These are phyloP conservation scores for Coemansia sp. DNA, from an alignment of 192 early-diverging fungal species.

Conservation along the genomic window DNA sequence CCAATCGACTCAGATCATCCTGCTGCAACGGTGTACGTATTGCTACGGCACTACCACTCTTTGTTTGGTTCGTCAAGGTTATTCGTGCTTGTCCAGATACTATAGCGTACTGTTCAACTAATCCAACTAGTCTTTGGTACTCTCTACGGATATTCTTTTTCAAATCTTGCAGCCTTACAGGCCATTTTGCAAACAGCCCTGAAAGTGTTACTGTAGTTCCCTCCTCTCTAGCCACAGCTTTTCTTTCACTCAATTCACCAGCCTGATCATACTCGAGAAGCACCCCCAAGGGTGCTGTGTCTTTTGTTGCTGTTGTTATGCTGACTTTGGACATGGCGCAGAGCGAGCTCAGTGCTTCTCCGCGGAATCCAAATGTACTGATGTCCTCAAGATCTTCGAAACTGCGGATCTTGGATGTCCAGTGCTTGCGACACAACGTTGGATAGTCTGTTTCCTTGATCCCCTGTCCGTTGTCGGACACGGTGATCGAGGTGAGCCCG, in stretches of 20 bases:
- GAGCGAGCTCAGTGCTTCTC: slow-evolving; percentile 89
- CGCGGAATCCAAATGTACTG: slow-evolving; percentile 88
- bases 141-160: slow-evolving; percentile 79
- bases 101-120: slow-evolving; percentile 84
- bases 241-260: slow-evolving; percentile 56
- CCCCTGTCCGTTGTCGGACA: slow-evolving; percentile 87
- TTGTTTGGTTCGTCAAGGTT: slow-evolving; percentile 59
- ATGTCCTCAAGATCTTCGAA: slow-evolving; percentile 79
- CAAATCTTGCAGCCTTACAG: slow-evolving; percentile 84
- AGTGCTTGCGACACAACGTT: slow-evolving; percentile 79
- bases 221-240: slow-evolving; percentile 53
- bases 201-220: slow-evolving; percentile 80
- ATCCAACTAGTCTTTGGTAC: slow-evolving; percentile 66
- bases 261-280: slow-evolving; percentile 64
- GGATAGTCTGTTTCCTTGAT: slow-evolving; percentile 62
- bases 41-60: slow-evolving; percentile 22
- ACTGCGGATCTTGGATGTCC: slow-evolving; percentile 76
- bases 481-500: slow-evolving; percentile 70
- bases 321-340: slow-evolving; percentile 61
- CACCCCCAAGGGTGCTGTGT: slow-evolving; percentile 52
- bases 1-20: slow-evolving; percentile 47
- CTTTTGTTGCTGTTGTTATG: slow-evolving; percentile 66
- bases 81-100: slow-evolving; percentile 68
- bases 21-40: slow-evolving; percentile 14
- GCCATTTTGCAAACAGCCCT: slow-evolving; percentile 77